Evolutionary conservation across 768 basidiomycete genomes (phyloP), one percentile per base, ranked within the genome.

Genomic region (Agaricus sinodeliciosus): DNA sequence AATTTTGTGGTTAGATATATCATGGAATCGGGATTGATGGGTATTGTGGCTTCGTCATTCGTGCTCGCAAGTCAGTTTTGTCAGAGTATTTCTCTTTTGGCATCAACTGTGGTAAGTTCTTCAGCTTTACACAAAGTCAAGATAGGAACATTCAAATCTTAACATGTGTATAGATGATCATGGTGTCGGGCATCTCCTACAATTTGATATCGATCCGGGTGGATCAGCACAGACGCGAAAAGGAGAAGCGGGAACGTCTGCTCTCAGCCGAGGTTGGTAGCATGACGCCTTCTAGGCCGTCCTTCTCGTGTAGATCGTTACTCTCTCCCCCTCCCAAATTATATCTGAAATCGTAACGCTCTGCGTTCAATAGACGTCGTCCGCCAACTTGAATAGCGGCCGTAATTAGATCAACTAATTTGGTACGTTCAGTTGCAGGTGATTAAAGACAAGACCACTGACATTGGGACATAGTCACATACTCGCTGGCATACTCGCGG

Each of bases 391-490:
- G n/a, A n/a, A n/a, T n/a, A 22, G 22, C 22, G 22, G 22, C 22
- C 22, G 22, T 22, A 22, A 22, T 22, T 1, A 22, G 22, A 22
- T 22, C 22, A 22, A 1, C 3, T 22, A 3, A 22, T 22, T 22
- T 1, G 31, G 31, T 31, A 11, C 11, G 31, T 31, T 16, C 60
- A 60, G 35, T 34, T 60, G 12, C 53, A 51, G 3, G 7, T 31
- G 8, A 2, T 11, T 11, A 31, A 31, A 11, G 31, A 7, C 31
- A 4, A 31, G 7, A 31, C 7, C 11, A 31, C 31, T 31, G 31
- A 31, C 11, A 11, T 11, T 31, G 1, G 7, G 31, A 31, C 7
- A 4, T 8, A 11, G 11, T 31, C 8, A 31, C 11, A 8, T 31
- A 31, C 31, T 7, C 7, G 7, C 6, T 2, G 31, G 31, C 11